Conservation (phyloP, 805 yeast genomes). For the Saccharomycopsis schoenii region DNA sequence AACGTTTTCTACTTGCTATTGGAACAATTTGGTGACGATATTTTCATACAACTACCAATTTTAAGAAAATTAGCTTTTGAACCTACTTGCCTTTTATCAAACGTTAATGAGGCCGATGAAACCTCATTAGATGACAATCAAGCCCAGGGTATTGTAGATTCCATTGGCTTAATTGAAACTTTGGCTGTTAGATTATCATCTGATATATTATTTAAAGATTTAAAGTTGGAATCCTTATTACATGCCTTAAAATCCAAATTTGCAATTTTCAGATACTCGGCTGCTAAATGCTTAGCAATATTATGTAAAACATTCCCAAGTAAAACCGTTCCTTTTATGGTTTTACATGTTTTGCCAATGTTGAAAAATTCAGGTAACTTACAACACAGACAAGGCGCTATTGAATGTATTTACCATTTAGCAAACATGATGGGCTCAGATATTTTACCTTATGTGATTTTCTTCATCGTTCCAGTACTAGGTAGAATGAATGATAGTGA, state of each 20-base stretch:
- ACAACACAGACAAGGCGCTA: conserved; percentile 82
- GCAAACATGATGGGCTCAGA: conserved; percentile 78
- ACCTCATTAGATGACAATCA: conserved; percentile 26
- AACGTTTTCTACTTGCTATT: conserved; percentile 56
- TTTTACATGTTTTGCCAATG: conserved; percentile 71
- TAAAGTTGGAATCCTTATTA: conserved; percentile 45
- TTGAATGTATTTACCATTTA: conserved; percentile 82
- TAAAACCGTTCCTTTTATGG: conserved; percentile 64
- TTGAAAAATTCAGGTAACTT: conserved; percentile 64
- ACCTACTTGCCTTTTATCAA: conserved; percentile 38
- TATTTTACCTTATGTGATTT: conserved; percentile 89
- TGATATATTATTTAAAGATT: conserved; percentile 35
- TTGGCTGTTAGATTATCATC: conserved; percentile 51
- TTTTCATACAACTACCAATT: conserved; percentile 59
- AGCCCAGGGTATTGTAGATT: conserved; percentile 80
- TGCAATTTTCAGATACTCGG: conserved; percentile 80
- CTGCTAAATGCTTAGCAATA: conserved; percentile 82
- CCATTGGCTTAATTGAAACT: conserved; percentile 72
- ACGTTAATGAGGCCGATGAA: conserved; percentile 18
- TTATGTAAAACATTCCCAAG: conserved; percentile 63
- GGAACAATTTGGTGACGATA: conserved; percentile 37
- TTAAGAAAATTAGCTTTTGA: conserved; percentile 55
- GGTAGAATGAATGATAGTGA: conserved; percentile 98
- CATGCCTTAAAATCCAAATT: conserved; percentile 53
- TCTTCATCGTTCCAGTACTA: conserved; percentile 88